These are phyloP conservation scores for Pleomassaria siparia DNA, from an alignment of 2,329 filamentous ascomycete genomes.

Conservation along the genomic window DNA sequence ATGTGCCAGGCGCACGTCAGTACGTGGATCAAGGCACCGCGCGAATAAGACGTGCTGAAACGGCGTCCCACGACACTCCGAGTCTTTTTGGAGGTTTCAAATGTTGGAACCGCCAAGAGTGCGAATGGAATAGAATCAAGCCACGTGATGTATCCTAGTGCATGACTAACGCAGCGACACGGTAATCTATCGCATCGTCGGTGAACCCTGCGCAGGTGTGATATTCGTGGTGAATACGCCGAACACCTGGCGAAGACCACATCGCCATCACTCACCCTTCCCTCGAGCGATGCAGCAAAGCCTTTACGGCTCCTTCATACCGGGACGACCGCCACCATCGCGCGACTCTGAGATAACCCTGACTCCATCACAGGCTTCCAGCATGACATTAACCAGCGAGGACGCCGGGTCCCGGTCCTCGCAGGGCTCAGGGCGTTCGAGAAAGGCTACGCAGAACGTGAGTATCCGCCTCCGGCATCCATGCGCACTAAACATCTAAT, in stretches of 20 bases:
- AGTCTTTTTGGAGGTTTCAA: background rate
- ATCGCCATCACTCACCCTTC: background rate
- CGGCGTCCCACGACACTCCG: background rate
- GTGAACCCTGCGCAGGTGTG: background rate
- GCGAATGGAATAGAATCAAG: background rate
- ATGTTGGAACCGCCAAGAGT: background rate
- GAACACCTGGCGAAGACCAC: too few relatives aligned
- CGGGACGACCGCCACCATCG: slow-evolving; percentile 13
- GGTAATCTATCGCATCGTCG: slow-evolving; percentile 2
- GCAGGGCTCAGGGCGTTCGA: slow-evolving; percentile 65
- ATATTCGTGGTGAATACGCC: background rate
- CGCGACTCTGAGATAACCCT: slow-evolving; percentile 21
- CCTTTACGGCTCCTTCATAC: slow-evolving; percentile 14
- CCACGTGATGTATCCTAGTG: slow-evolving; percentile 1
- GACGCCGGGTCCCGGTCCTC: slow-evolving; percentile 64
- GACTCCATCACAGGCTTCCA: slow-evolving; percentile 34
- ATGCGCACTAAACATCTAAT: slow-evolving; percentile 3
- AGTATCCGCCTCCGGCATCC: slow-evolving; percentile 15
- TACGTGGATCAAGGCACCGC: background rate
- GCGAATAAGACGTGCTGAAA: background rate
- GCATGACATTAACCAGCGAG: slow-evolving; percentile 60
- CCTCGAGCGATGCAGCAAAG: slow-evolving; percentile 16
- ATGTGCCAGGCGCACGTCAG: background rate
- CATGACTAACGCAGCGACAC: background rate
- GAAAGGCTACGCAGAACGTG: slow-evolving; percentile 41